Evolutionary conservation across 1,284 basidiomycete species (phyloP).

Genomic region (Ustanciosporium gigantosporum): DNA sequence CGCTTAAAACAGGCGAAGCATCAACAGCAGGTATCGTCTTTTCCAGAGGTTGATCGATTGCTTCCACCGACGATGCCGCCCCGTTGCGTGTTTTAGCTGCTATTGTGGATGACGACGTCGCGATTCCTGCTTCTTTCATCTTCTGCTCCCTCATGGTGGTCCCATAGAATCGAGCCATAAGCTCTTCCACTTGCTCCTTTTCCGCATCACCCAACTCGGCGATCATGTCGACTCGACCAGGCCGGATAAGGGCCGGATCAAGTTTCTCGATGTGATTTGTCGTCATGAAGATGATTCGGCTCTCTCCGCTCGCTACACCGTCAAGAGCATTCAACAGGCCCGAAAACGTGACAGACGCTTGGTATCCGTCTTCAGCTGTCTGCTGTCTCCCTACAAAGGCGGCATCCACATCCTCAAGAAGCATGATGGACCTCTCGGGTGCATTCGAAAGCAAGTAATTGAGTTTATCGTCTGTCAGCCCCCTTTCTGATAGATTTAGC

Average conservation of each 20-base stretch:
- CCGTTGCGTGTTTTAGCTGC: too few relatives aligned
- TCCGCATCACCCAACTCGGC: constrained; percentile 85
- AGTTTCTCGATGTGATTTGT: constrained; percentile 79
- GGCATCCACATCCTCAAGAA: constrained; percentile 98
- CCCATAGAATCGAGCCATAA: constrained; percentile 84
- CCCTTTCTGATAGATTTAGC: constrained; percentile 92
- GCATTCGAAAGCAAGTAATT: constrained; percentile 90
- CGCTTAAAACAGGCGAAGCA: neutral
- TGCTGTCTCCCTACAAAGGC: constrained; percentile 70
- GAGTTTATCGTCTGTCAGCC: constrained; percentile 93
- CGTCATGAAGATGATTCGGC: constrained; percentile 98
- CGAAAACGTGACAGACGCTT: constrained; percentile 84
- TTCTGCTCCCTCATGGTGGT: constrained; percentile 27
- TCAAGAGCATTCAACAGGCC: constrained; percentile 96
- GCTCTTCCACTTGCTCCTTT: constrained; percentile 74
- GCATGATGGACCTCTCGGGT: constrained; percentile 86
- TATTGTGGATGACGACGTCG: neutral
- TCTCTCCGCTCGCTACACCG: constrained; percentile 87
- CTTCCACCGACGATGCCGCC: neutral
- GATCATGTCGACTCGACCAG: constrained; percentile 87
- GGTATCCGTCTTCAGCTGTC: constrained; percentile 51
- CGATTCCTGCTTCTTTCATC: constrained; percentile 4
- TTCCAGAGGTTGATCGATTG: neutral
- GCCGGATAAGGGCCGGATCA: constrained; percentile 89
- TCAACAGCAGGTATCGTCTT: neutral